Evolutionary conservation across 2,329 filamentous ascomycete genomes (phyloP).

Genomic region (Arthrinium phaeospermum): DNA sequence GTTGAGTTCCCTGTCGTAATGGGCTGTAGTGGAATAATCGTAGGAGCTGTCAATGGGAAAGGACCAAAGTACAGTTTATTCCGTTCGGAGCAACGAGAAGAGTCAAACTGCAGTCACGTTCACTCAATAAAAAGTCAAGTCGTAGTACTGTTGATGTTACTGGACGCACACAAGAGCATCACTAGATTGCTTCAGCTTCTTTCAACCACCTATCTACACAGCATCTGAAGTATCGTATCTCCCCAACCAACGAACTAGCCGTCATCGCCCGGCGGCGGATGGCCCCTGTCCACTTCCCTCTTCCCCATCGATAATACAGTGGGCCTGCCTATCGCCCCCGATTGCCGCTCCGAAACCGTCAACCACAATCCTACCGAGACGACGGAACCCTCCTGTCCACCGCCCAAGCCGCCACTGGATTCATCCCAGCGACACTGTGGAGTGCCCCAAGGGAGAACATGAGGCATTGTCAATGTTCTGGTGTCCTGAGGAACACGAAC

Average conservation of each 20-base stretch:
- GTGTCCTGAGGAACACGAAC: neutral
- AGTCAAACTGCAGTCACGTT: neutral
- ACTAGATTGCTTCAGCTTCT: slow-evolving; percentile 1
- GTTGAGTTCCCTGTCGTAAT: no score
- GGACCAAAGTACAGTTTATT: no score
- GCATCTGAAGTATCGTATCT: neutral
- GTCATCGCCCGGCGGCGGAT: slow-evolving; percentile 1
- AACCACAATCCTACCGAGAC: neutral
- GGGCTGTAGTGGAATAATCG: no score
- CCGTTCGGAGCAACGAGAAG: no score
- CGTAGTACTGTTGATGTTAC: neutral
- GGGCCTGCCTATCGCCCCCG: slow-evolving; percentile 6
- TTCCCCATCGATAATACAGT: slow-evolving; percentile 6
- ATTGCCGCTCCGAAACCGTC: neutral
- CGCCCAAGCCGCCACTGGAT: neutral
- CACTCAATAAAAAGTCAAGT: neutral
- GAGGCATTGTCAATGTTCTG: slow-evolving; percentile 8
- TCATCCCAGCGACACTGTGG: neutral
- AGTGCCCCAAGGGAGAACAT: neutral
- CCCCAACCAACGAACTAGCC: neutral
- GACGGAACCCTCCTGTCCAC: neutral
- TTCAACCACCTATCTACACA: slow-evolving; percentile 9
- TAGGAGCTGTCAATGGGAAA: no score
- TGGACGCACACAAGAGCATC: neutral
- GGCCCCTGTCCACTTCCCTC: neutral